Base-by-base conservation (phyloP, 139 green algal species). In the Chlorella sp. region DNA sequence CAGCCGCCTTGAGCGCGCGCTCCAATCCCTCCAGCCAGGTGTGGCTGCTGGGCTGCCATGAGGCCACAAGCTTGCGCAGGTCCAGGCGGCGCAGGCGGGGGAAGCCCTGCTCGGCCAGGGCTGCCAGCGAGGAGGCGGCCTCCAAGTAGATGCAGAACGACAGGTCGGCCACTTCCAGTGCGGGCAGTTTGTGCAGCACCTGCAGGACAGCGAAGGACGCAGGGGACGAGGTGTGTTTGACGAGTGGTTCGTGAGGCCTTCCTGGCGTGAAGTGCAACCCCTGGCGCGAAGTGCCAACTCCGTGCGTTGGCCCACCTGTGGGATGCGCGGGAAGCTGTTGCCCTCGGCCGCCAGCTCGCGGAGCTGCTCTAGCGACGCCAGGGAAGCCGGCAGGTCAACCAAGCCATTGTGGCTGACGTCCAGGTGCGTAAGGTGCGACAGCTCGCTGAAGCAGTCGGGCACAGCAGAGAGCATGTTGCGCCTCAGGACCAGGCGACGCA, bases 101-200 rank as follows among this genome's bases (percentile, higher is more conserved):
- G 27, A 78, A 33, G 19, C 72, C 72, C 0, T 64, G 27, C 8
- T 50, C 45, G 31, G 53, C 6, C 43, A 71, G 72, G 12, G 60
- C 35, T 36, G 14, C 8, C 31, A 78, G 72, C 19, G 31, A 41
- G 5, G 17, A 15, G 8, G 72, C 72, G 17, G 60, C 60, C 45
- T 78, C 72, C 72, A 78, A 72, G 35, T 78, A 78, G 36, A 78
- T 64, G 72, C 65, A 69, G 72, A 78, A 78, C 35, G 33, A 56
- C 21, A 78, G 72, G 72, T 78, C 72, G 2, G 45, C 45, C 17
- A 45, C 25, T 46, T 78, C 72, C 72, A 78, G 72, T 31, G 38
- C 1, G 4, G 72, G 72, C 60, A 78, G 60, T 12, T 41, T 19
- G 8, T 21, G 27, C 72, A 78, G 72, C 60, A 78, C 72, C 72